A percentile compares a stretch with the other conserved stretches of the same genome.
phyloP scores from a whole-genome alignment of 2,329 filamentous ascomycete species.

The Mycocentrospora acerina region DNA sequence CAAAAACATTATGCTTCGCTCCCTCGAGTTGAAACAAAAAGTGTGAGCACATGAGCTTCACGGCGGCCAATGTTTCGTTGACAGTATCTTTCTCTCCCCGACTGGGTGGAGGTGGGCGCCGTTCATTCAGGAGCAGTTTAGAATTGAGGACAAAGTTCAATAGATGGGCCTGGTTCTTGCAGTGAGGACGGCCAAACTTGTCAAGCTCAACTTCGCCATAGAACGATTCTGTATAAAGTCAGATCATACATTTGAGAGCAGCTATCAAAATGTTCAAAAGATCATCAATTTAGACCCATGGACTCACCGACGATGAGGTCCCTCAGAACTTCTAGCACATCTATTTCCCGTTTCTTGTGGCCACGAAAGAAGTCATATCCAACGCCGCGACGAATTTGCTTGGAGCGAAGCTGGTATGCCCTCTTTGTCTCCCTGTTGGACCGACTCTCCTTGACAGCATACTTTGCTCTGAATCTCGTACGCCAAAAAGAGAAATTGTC shows the following conservation, averaged over 20 bases:
- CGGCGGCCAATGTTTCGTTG: conserved; percentile 24
- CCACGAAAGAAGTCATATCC: conserved; percentile 22
- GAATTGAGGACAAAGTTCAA: conserved; percentile 33
- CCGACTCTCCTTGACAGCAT: conserved; percentile 35
- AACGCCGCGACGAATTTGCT: conserved; percentile 20
- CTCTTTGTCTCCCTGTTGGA: conserved; percentile 36
- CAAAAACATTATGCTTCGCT: conserved; percentile 24
- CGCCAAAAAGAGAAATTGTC: conserved; percentile 51
- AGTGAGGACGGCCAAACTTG: conserved; percentile 24
- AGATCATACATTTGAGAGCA: neutral
- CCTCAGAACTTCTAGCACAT: conserved; percentile 42
- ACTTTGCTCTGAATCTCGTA: conserved; percentile 44
- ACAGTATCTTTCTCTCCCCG: conserved; percentile 5
- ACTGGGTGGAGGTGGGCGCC: conserved; percentile 15
- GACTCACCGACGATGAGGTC: conserved; percentile 49
- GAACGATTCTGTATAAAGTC: conserved; percentile 32
- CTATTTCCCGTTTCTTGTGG: conserved; percentile 25
- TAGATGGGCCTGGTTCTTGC: conserved; percentile 38
- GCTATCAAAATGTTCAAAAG: neutral
- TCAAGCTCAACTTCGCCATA: conserved; percentile 16
- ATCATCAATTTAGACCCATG: neutral
- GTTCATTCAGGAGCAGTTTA: conserved; percentile 26
- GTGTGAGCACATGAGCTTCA: conserved; percentile 37
- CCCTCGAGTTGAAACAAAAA: conserved; percentile 27
- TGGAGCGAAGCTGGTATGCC: conserved; percentile 37